Evolutionary conservation across 2,329 filamentous ascomycete species (phyloP), one percentile per base, ranked within the genome.

Genomic region (Chaetothyriales sp.): DNA sequence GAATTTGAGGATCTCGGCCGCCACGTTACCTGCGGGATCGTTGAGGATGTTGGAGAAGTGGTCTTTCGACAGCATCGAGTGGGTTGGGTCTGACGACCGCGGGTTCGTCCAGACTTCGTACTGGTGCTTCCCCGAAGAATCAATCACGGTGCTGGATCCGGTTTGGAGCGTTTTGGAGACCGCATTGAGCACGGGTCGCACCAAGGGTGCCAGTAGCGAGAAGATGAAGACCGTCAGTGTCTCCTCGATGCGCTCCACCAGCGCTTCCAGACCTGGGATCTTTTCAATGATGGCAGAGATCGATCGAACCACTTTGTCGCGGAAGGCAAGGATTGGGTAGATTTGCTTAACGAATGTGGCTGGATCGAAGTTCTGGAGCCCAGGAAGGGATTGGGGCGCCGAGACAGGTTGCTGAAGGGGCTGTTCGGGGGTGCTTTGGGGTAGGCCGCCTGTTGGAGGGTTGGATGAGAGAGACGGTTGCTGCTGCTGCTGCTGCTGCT

Each of bases 221-320:
- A 98, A 77, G 48, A 98, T 80, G 65, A 97, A 97, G 5, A 95
- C 77, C 0, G 90, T 95, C 43, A 98, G 74, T 1, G 86, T 90
- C 70, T 98, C 92, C 51, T 85, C 87, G 62, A 98, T 94, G 61
- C 88, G 90, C 58, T 97, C 90, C 19, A 97, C 81, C n/a, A 95
- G 73, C 55, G 83, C 72, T 69, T 95, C 88, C 3, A 98, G 67
- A 0, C 90, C 90, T 0, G 92, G 92, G 43, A 98, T 85, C 72
- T 94, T 95, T 61, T 89, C 82, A 59, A 97, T 88, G 49, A 89
- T 84, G 43, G 81, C 78, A 63, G 82, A 88, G 67, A 98, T 89
- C 43, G 83, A 79, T 60, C 87, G 87, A 48, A 95, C 89, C 51
- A 98, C 89, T 63, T 85, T 92, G 72, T 98, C 92, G 54, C 90